phyloP scores from a whole-genome alignment of 805 yeast genomes.

The Tetrapisispora iriomotensis region DNA sequence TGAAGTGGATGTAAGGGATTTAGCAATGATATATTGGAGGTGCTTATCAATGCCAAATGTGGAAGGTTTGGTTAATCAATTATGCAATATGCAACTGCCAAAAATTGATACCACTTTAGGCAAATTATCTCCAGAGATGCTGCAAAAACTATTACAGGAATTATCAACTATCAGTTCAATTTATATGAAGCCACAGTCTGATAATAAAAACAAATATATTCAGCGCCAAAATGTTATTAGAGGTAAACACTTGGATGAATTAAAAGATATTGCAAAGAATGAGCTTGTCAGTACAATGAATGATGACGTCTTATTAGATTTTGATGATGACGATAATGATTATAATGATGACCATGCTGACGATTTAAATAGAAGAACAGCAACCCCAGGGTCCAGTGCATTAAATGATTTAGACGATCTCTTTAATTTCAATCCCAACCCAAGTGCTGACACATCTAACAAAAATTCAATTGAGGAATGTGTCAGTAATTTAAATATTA shows the following conservation, averaged over 20 bases:
- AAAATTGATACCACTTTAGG: slow-evolving; percentile 65
- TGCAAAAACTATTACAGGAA: slow-evolving; percentile 63
- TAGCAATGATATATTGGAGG: slow-evolving; percentile 75
- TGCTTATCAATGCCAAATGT: slow-evolving; percentile 41
- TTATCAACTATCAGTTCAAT: slow-evolving; percentile 81
- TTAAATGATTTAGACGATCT: slow-evolving; percentile 71
- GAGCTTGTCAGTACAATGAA: slow-evolving; percentile 58
- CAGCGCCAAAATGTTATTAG: slow-evolving; percentile 30
- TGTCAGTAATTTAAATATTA: slow-evolving; percentile 2
- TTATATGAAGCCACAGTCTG: slow-evolving; percentile 72
- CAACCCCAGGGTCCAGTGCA: too few relatives aligned
- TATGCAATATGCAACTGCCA: slow-evolving; percentile 42
- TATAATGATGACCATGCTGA: slow-evolving; percentile 15
- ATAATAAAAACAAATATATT: slow-evolving; percentile 34
- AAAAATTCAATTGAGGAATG: neutral
- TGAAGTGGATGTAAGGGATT: slow-evolving; percentile 70
- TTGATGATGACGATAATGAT: slow-evolving; percentile 53
- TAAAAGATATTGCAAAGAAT: slow-evolving; percentile 63
- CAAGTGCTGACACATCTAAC: neutral
- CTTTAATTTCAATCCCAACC: slow-evolving; percentile 35
- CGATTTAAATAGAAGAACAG: neutral
- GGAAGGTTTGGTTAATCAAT: slow-evolving; percentile 18
- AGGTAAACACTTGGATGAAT: slow-evolving; percentile 62
- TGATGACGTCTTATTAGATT: slow-evolving; percentile 76
- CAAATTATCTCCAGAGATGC: slow-evolving; percentile 54